Evolutionary conservation across 2,329 filamentous ascomycete genomes (phyloP).

Genomic region (Sclerotinia borealis): DNA sequence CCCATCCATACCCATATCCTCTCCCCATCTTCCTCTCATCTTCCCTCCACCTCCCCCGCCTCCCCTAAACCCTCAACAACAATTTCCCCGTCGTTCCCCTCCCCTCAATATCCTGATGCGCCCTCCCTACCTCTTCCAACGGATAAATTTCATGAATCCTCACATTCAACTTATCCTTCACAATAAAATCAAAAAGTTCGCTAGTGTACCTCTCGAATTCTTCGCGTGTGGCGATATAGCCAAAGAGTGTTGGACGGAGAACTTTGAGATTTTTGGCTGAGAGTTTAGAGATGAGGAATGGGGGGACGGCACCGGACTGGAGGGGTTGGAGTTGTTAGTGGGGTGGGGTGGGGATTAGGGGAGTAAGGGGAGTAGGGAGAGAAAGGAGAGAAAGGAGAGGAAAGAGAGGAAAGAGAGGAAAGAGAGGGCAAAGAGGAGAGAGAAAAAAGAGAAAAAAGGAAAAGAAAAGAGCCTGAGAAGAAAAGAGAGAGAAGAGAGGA

Average conservation of each 20-base stretch:
- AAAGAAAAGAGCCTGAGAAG: neutral
- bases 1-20: neutral
- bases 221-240: slow-evolving; percentile 62
- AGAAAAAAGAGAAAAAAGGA: too few relatives aligned
- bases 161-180: slow-evolving; percentile 62
- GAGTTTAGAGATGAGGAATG: slow-evolving; percentile 51
- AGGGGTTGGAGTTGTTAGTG: neutral
- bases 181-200: slow-evolving; percentile 69
- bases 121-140: slow-evolving; percentile 63
- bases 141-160: slow-evolving; percentile 73
- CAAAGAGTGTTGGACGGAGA: slow-evolving; percentile 65
- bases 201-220: slow-evolving; percentile 64
- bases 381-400: neutral
- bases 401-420: neutral
- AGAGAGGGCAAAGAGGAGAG: neutral
- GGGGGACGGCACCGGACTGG: slow-evolving; percentile 51
- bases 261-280: slow-evolving; percentile 71
- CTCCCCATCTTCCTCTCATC: neutral
- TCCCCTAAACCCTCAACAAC: slow-evolving; percentile 53
- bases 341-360: neutral
- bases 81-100: slow-evolving; percentile 81
- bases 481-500: neutral
- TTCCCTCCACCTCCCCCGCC: slow-evolving; percentile 27
- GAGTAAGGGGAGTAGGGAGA: neutral
- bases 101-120: slow-evolving; percentile 73